Percentiles rank a stretch among this genome's conserved stretches.
Evolutionary conservation across 208 protist genomes (phyloP).

Genomic region (Crithidia fasciculata): DNA sequence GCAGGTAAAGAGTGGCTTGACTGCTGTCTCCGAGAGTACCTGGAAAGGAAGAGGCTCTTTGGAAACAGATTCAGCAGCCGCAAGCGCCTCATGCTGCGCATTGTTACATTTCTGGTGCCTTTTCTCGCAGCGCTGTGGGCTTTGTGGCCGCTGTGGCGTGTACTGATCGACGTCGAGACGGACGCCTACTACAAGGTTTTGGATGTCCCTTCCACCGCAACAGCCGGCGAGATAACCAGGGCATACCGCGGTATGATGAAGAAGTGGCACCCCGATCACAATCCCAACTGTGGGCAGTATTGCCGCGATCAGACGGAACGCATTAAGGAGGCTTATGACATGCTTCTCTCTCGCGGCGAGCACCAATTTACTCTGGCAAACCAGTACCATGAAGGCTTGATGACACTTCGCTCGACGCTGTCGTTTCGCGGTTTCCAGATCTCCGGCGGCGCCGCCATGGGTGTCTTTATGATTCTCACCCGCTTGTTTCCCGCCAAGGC

Average conservation of each 20-base stretch:
- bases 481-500: constrained; percentile 10
- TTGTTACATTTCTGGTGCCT: constrained; percentile 29
- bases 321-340: constrained; percentile 82
- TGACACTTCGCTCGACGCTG: constrained; percentile 69
- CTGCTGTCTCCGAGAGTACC: constrained; percentile 73
- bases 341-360: constrained; percentile 69
- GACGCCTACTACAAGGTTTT: constrained; percentile 65
- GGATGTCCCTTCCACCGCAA: constrained; percentile 45
- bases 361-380: constrained; percentile 64
- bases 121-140: constrained; percentile 41
- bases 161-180: constrained; percentile 77
- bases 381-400: constrained; percentile 63
- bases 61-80: constrained; percentile 30
- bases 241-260: constrained; percentile 83
- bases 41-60: constrained; percentile 63
- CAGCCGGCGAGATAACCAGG: constrained; percentile 60
- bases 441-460: constrained; percentile 61
- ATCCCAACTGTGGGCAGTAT: constrained; percentile 70
- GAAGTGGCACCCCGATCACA: constrained; percentile 83
- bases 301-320: constrained; percentile 67
- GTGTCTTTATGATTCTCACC: constrained; percentile 46
- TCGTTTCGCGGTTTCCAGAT: constrained; percentile 85
- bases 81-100: constrained; percentile 25
- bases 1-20: constrained; percentile 50
- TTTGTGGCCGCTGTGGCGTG: constrained; percentile 80